Base-by-base conservation (phyloP, 352 stramenopile species). In the Phytophthora citrophthora region DNA sequence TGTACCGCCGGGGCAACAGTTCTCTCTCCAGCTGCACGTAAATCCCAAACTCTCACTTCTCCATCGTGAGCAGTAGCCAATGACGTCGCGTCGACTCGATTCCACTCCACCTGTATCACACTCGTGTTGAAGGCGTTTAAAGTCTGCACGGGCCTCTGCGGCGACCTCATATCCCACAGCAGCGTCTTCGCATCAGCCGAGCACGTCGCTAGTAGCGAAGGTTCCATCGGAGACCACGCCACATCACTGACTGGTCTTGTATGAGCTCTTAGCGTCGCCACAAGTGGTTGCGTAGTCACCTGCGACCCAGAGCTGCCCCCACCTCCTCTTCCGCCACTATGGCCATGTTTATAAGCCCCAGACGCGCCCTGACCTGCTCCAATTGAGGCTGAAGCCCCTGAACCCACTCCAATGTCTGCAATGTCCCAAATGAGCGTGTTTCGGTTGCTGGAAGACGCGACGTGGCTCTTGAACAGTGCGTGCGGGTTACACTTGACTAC, bases 381-480 rank as follows among this genome's bases (percentile, higher is more conserved):
- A 26, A 77, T 67, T 23, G 60, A 68, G n/a, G 55, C 47, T 4
- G 39, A 62, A 31, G 54, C 34, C 20, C 45, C 54, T 4, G 64
- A 57, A 0, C 40, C 57, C 29, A 71, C 61, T 50, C 67, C 20
- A 3, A 50, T 29, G 48, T 67, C 32, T 50, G 59, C 38, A 39
- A 95, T 77, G 57, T 93, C 76, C 87, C 87, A 95, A 32, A 95
- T 82, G 41, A 95, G 77, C 36, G 84, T 91, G 58, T 91, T 89
- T 41, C 87, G 76, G 69, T 94, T 91, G 40, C 83, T 91, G 36
- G 87, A 92, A 12, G 87, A 92, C 5, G 86, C 85, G 24, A 94
- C 84, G 61, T 83, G 72, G 57, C 68, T 75, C 59, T 81, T 80
- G 65, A 83, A 88, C n/a, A 80, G 64, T 31, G 73, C 70, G 40